Percentiles rank a stretch among this genome's conserved stretches.
These are phyloP conservation scores for Sporothrix phasma DNA, from an alignment of 2,329 filamentous ascomycete genomes.

Conservation along the genomic window DNA sequence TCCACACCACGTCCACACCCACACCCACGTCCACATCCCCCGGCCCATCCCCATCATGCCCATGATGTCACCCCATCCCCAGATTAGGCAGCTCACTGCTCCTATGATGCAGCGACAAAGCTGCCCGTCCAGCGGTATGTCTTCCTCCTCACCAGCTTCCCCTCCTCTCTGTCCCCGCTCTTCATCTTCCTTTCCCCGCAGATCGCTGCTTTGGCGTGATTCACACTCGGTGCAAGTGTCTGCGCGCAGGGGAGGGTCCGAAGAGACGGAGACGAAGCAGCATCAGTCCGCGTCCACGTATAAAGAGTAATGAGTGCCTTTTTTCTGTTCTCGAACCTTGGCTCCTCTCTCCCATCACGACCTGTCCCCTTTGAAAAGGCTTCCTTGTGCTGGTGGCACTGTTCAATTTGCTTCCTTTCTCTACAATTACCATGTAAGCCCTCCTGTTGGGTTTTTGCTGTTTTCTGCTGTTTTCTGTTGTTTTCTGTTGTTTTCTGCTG, in stretches of 20 bases:
- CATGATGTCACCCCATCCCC: background rate
- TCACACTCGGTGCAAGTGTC: constrained; percentile 2
- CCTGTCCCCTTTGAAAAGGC: background rate
- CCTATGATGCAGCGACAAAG: too few species aligned
- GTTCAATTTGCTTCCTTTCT: background rate
- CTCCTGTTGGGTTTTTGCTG: background rate
- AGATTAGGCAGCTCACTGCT: background rate
- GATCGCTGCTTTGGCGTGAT: background rate
- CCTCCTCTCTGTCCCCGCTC: background rate
- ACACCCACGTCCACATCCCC: background rate
- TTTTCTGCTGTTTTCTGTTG: background rate
- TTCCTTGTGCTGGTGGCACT: background rate
- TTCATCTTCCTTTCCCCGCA: background rate
- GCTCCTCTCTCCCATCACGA: background rate
- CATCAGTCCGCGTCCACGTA: background rate
- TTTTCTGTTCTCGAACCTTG: background rate
- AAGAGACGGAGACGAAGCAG: background rate
- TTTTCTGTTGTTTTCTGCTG: background rate
- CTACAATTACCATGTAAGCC: too few species aligned
- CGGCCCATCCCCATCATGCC: background rate
- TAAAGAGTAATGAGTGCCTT: constrained; percentile 3
- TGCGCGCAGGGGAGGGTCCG: background rate
- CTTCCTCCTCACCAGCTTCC: background rate
- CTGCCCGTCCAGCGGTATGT: background rate
- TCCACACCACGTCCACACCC: background rate